Evolutionary conservation across 208 protist species (phyloP).

Genomic region (Trichomonas vaginalis): DNA sequence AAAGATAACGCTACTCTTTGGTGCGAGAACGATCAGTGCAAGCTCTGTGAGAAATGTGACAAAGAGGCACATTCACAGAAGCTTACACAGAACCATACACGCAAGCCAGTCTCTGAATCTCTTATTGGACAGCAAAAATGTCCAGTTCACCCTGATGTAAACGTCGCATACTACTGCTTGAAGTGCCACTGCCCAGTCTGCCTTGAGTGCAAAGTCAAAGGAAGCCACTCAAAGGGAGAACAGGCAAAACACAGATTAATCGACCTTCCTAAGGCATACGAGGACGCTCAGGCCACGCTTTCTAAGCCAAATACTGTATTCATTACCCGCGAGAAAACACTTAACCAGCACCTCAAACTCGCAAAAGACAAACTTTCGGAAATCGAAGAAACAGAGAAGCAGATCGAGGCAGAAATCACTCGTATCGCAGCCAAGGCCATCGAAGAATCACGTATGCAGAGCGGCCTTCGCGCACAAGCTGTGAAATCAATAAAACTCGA

Average conservation of each 20-base stretch:
- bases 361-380: not conserved
- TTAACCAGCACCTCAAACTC: not conserved
- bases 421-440: not conserved
- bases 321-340: not conserved
- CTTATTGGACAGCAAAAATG: not conserved
- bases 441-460: not conserved
- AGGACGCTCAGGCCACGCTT: not conserved
- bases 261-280: not conserved
- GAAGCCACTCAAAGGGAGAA: not conserved
- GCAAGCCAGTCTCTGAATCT: not conserved
- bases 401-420: not conserved
- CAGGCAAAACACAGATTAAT: not conserved
- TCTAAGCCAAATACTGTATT: not conserved
- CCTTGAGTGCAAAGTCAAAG: not conserved
- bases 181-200: not conserved
- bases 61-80: not conserved
- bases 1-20: not conserved
- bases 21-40: not conserved
- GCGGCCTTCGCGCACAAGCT: not conserved
- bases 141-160: not conserved
- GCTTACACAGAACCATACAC: not conserved
- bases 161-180: not conserved
- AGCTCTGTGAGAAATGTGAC: not conserved
- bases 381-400: not conserved
- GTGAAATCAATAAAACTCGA: not conserved